Percentiles rank a stretch among this genome's conserved stretches.
These are phyloP conservation scores for Lentinula sp. DNA, from an alignment of 768 basidiomycete genomes.

Conservation along the genomic window DNA sequence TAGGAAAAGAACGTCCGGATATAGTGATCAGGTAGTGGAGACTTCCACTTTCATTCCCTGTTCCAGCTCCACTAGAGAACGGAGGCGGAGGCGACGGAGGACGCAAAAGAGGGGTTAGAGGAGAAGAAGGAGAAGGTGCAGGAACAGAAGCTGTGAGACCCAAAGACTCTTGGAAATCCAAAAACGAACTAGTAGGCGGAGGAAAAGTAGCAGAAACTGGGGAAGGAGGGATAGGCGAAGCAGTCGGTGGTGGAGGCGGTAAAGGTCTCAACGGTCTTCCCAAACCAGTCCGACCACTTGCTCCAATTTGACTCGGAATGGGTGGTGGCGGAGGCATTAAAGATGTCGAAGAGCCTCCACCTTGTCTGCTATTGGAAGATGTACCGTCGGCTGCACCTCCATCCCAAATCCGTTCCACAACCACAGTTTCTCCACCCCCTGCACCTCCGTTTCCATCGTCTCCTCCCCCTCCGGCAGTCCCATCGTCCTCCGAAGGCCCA, in stretches of 20 bases:
- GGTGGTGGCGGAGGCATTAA: background rate
- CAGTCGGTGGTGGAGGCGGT: background rate
- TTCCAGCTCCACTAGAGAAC: background rate
- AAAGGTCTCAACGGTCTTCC: background rate
- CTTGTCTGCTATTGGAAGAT: background rate
- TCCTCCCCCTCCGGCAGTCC: constrained; percentile 41
- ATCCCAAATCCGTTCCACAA: constrained; percentile 90
- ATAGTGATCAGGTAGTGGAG: constrained; percentile 75
- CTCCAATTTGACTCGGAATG: background rate
- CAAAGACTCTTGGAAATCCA: background rate
- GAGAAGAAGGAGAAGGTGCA: background rate
- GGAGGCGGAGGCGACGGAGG: background rate
- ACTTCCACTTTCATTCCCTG: constrained; percentile 32
- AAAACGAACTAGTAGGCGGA: background rate
- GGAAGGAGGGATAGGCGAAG: background rate
- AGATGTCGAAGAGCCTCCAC: too few species aligned
- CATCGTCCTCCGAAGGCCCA: constrained; percentile 71
- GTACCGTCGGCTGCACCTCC: constrained; percentile 9
- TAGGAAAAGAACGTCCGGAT: constrained; percentile 68
- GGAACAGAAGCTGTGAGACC: background rate
- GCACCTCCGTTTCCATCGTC: constrained; percentile 52
- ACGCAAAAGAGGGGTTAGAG: background rate
- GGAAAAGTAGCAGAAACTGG: background rate
- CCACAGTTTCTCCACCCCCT: constrained; percentile 69
- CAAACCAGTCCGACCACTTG: too few species aligned